Percentiles rank a stretch among this genome's conserved stretches.
Evolutionary conservation across 208 protist genomes (phyloP).

Genomic region (Crithidia acanthocephali): DNA sequence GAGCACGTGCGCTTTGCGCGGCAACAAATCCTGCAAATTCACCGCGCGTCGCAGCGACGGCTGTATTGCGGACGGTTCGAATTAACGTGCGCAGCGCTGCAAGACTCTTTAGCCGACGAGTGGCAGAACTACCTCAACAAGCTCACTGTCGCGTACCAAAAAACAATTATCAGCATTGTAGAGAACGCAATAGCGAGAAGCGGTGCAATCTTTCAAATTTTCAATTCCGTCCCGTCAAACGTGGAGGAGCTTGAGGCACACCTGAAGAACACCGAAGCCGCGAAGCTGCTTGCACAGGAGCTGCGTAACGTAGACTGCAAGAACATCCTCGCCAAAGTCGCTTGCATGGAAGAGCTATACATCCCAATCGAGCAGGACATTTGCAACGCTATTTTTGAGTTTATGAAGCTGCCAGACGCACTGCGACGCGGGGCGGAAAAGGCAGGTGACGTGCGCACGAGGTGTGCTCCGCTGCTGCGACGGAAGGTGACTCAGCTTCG

Average conservation of each 20-base stretch:
- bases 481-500: slow-evolving; percentile 59
- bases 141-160: slow-evolving; percentile 54
- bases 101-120: slow-evolving; percentile 48
- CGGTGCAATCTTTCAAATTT: slow-evolving; percentile 31
- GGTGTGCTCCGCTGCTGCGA: slow-evolving; percentile 58
- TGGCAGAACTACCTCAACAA: slow-evolving; percentile 62
- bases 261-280: slow-evolving; percentile 38
- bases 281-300: slow-evolving; percentile 46
- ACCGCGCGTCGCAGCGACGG: slow-evolving; percentile 51
- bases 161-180: slow-evolving; percentile 39
- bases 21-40: slow-evolving; percentile 50
- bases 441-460: slow-evolving; percentile 36
- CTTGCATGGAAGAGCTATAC: slow-evolving; percentile 69
- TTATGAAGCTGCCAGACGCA: slow-evolving; percentile 66
- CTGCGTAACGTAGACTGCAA: slow-evolving; percentile 50
- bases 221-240: slow-evolving; percentile 53
- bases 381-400: slow-evolving; percentile 55
- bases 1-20: slow-evolving; percentile 43
- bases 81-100: slow-evolving; percentile 62
- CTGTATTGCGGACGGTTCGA: slow-evolving; percentile 82
- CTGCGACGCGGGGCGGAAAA: slow-evolving; percentile 39
- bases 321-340: slow-evolving; percentile 52
- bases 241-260: slow-evolving; percentile 81
- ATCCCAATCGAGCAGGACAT: slow-evolving; percentile 64
- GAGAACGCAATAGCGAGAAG: slow-evolving; percentile 48